Percentiles rank a stretch among this genome's conserved stretches.
These are phyloP conservation scores for Hericium coralloides DNA, from an alignment of 768 basidiomycete genomes.

Conservation along the genomic window DNA sequence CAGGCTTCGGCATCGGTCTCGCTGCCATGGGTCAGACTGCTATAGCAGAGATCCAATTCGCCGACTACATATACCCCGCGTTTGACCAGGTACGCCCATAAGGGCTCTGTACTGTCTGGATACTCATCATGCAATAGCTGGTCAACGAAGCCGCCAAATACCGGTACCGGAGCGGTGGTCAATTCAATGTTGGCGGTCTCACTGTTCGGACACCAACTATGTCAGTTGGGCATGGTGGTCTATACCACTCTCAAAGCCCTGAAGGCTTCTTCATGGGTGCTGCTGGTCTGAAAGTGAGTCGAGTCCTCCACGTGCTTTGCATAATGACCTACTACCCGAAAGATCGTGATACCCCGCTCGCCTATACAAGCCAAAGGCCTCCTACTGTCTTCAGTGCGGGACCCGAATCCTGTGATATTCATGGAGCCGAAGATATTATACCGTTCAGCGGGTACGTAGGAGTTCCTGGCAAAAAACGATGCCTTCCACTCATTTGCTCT, in stretches of 20 bases:
- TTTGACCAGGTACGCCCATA: conserved; percentile 70
- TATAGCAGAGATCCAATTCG: conserved; percentile 89
- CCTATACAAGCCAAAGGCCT: conserved; percentile 96
- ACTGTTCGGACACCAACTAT: conserved; percentile 84
- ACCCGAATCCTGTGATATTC: conserved; percentile 90
- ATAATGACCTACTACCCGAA: not conserved
- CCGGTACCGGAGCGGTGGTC: conserved; percentile 81
- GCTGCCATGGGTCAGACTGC: conserved; percentile 92
- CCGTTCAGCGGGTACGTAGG: conserved; percentile 62
- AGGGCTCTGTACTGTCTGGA: not conserved
- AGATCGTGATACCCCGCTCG: conserved; percentile 86
- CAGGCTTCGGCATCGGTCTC: conserved; percentile 88
- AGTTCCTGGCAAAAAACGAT: not conserved
- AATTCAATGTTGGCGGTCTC: conserved; percentile 72
- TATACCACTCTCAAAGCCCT: conserved; percentile 93
- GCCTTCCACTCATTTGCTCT: conserved; percentile 1
- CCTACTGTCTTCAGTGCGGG: conserved; percentile 76
- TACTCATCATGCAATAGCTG: conserved; percentile 35
- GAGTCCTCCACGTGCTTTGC: not conserved
- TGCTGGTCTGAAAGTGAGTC: conserved; percentile 69
- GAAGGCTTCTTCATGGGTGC: conserved; percentile 94
- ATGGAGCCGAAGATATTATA: conserved; percentile 95
- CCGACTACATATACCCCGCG: conserved; percentile 88
- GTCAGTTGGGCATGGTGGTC: conserved; percentile 84
- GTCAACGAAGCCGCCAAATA: conserved; percentile 95